phyloP scores from a whole-genome alignment of 495 filamentous ascomycete species.

The Paragyromitra xinjiangensis region DNA sequence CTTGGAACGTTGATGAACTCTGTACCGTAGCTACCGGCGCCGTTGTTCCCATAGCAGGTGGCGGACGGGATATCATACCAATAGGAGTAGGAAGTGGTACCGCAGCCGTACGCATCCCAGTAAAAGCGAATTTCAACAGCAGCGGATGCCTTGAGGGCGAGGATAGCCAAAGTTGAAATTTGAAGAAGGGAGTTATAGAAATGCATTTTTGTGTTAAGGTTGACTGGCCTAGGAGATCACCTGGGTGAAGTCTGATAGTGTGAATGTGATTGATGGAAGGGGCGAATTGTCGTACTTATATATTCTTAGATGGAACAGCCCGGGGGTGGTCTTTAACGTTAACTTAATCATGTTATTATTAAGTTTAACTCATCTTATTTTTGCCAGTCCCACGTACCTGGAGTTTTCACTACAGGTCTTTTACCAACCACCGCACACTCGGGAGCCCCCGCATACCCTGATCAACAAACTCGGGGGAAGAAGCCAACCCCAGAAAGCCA shows the following conservation, averaged over 20 bases:
- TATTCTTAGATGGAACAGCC: too few species aligned
- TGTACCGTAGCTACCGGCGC: neutral
- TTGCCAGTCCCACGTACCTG: too few species aligned
- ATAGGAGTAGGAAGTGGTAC: neutral
- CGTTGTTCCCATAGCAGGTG: neutral
- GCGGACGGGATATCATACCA: conserved; percentile 11
- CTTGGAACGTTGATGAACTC: conserved; percentile 14
- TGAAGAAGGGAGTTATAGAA: neutral
- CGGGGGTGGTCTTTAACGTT: too few species aligned
- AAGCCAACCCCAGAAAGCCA: too few species aligned
- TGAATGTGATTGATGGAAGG: neutral
- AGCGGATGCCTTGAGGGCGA: neutral
- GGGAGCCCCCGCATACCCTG: too few species aligned
- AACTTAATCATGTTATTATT: too few species aligned
- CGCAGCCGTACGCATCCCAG: neutral
- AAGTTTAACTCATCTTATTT: too few species aligned
- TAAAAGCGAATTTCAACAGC: conserved; percentile 18
- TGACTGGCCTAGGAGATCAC: neutral
- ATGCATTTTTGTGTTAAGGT: neutral
- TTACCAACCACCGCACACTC: too few species aligned
- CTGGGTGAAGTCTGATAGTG: neutral
- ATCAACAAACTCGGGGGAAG: too few species aligned
- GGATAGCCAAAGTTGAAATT: neutral
- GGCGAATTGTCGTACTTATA: conserved; percentile 11
- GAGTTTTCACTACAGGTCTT: too few species aligned